Percentiles rank a stretch among this genome's conserved stretches.
These are phyloP conservation scores for Calocybe gambosa DNA, from an alignment of 1,284 basidiomycete genomes.

Conservation along the genomic window DNA sequence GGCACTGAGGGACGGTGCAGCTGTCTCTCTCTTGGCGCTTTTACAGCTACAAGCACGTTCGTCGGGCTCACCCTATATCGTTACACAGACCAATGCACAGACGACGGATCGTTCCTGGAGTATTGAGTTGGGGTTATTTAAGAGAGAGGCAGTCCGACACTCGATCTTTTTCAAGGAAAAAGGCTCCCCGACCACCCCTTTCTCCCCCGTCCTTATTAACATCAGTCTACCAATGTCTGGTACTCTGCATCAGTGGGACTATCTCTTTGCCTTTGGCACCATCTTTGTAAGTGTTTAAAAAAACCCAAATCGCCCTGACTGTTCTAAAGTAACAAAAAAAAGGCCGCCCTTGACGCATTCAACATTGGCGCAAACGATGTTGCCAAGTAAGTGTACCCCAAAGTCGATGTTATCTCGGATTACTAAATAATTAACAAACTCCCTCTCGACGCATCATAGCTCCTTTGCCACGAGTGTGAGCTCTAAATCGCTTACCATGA, in stretches of 20 bases:
- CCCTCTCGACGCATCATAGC: too few relatives aligned
- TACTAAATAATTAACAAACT: too few relatives aligned
- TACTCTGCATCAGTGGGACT: conserved; percentile 25
- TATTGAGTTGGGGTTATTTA: neutral
- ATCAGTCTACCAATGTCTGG: conserved; percentile 9
- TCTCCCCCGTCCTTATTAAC: conserved; percentile 5
- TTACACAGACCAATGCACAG: neutral
- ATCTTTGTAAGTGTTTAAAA: conserved; percentile 21
- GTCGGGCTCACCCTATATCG: conserved; percentile 1
- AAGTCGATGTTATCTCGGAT: neutral
- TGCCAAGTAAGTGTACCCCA: conserved; percentile 20
- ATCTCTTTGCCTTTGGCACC: conserved; percentile 25
- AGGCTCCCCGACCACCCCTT: too few relatives aligned
- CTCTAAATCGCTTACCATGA: conserved; percentile 23
- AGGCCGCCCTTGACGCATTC: conserved; percentile 24
- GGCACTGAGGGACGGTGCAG: too few relatives aligned
- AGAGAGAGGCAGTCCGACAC: too few relatives aligned
- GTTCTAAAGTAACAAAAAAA: too few relatives aligned
- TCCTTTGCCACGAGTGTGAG: conserved; percentile 23
- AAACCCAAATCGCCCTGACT: too few relatives aligned
- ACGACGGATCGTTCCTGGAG: neutral
- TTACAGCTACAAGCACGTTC: conserved; percentile 12
- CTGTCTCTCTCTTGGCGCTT: neutral
- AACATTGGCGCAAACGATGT: conserved; percentile 28
- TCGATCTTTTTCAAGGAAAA: neutral